Evolutionary conservation across 1,284 basidiomycete genomes (phyloP), one percentile per base, ranked within the genome.

Genomic region (Microstroma glucosiphilum): DNA sequence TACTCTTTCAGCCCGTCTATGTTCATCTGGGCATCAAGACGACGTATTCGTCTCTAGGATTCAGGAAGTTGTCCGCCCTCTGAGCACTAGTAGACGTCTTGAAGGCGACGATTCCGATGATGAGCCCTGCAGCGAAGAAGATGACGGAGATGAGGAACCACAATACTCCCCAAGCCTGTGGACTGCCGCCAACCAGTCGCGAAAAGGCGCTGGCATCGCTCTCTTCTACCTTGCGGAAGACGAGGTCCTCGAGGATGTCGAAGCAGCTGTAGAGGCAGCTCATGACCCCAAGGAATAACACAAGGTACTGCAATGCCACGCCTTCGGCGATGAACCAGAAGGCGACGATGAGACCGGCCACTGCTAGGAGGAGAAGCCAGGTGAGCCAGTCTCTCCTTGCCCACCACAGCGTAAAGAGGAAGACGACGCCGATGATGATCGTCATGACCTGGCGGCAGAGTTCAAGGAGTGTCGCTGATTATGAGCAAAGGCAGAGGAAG

Each of bases 181-280:
- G 78, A 55, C 81, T 82, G 60, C 82, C 83, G 8, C 91, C 91
- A 67, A 91, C 91, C 63, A 92, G 86, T 37, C 87, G 83, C 1
- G 93, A 90, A 77, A 93, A 97, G 19, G 89, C 88, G 6, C 87
- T 87, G 0, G 94, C 94, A 75, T 98, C 94, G 1, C 90, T 92
- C 23, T 86, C 86, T 74, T 96, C 94, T 66, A 92, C 88, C 80
- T 96, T 96, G 58, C 92, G 58, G 46, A 76, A 75, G 62, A 96
- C 87, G 2, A 92, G 91, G 77, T 96, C 92, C 73, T 92, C 90
- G 86, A 75, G 60, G 54, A 75, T 68, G 63, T 77, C 69, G 63
- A 67, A 67, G 6, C 74, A 49, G 17, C 72, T 74, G 60, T 77
- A 77, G 19, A 76, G 59, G 37, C 73, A 78, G 54, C 72, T 73